Evolutionary conservation across 2,329 filamentous ascomycete species (phyloP), one percentile per base, ranked within the genome.

Genomic region (Cadophora sp.): DNA sequence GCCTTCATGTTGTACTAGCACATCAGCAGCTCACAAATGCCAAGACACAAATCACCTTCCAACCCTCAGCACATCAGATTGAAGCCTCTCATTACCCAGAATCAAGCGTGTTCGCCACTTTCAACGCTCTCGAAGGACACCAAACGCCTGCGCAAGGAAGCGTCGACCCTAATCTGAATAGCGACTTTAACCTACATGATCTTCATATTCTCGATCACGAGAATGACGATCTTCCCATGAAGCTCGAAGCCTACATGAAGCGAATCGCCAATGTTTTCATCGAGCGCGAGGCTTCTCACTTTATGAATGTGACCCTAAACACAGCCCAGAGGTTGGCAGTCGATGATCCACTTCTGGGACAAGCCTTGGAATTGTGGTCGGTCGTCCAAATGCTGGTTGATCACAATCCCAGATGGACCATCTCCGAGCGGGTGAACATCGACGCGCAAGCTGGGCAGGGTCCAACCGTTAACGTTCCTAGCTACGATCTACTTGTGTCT

Each of bases 351-450:
- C 79, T 89, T 14, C 79, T 91, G 7, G 82, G 82, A 64, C 84
- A 86, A 68, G 86, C 87, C 1, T 81, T 91, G 4, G 87, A 91
- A 75, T 81, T 91, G 1, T 91, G 88, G 88, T 86, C 86, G 0
- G 81, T 89, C 5, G 87, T 90, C 4, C 88, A 91, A 75, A 87
- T 89, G 56, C 70, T 78, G 14, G 86, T 90, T 67, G 88, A 90
- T 75, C 84, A 87, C 60, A 88, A 90, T 75, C 82, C 87, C 4
- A 84, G 87, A 69, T 91, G 88, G 88, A 83, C 80, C 40, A 65
- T 77, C n/a, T 70, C 69, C 8, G 69, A 74, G 26, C 72, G 72
- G 53, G 59, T 62, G 11, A 51, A 69, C 27, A 22, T 65, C 5
- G 64, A 72, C 19, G 64, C 66, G 26, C 64, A 61, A 34, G 63